Percentiles rank a stretch among this genome's conserved stretches.
These are phyloP conservation scores for Pythium biforme DNA, from an alignment of 352 stramenopile genomes.

Conservation along the genomic window DNA sequence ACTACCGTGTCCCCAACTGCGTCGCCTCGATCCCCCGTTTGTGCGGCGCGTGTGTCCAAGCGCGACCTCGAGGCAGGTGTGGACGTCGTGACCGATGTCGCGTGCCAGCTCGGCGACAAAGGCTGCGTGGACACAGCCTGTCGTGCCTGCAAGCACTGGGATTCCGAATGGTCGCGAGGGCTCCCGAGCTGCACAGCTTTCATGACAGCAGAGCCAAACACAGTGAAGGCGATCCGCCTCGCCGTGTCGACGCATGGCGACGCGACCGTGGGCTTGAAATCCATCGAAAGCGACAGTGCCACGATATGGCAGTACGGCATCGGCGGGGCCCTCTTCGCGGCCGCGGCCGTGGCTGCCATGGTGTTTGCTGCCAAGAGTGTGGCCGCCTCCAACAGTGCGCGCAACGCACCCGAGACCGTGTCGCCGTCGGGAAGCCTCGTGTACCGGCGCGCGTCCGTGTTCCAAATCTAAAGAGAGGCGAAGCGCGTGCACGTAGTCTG, in stretches of 20 bases:
- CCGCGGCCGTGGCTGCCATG: constrained; percentile 2
- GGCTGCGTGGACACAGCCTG: neutral
- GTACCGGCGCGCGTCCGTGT: constrained; percentile 12
- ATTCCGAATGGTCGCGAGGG: neutral
- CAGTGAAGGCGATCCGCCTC: neutral
- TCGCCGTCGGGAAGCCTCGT: neutral
- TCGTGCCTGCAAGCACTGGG: constrained; percentile 4
- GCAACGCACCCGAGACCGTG: neutral
- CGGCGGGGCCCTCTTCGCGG: neutral
- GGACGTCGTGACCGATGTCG: neutral
- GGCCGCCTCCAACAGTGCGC: neutral
- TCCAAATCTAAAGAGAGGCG: constrained; percentile 18
- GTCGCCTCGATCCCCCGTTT: too few relatives aligned
- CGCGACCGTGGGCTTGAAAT: neutral
- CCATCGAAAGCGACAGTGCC: neutral
- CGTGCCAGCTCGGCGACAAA: neutral
- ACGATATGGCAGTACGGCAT: neutral
- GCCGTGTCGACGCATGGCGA: neutral
- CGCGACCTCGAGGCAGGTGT: neutral
- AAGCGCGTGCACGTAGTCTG: too few relatives aligned
- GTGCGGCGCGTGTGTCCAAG: neutral
- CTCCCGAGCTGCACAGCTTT: neutral
- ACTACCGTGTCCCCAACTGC: too few relatives aligned
- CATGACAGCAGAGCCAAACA: neutral
- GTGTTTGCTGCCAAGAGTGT: constrained; percentile 3